Conservation (phyloP, 1,284 basidiomycete genomes). For the Ceratobasidium theobromae region DNA sequence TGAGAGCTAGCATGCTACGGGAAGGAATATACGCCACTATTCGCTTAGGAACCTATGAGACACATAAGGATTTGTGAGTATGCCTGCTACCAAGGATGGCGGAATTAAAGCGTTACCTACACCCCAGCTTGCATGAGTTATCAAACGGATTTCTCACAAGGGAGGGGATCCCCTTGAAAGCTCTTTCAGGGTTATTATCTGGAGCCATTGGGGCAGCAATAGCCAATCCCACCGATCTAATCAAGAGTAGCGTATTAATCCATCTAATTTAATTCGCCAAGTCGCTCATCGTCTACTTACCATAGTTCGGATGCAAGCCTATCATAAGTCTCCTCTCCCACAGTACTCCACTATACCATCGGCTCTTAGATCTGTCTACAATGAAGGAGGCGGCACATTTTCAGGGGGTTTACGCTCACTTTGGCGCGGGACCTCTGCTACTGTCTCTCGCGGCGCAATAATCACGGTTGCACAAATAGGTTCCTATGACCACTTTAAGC, state of each 20-base stretch:
- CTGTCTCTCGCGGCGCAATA: slow-evolving; percentile 45
- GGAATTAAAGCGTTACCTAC: not conserved
- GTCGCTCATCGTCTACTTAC: not conserved
- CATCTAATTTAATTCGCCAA: not conserved
- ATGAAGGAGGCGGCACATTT: slow-evolving; percentile 42
- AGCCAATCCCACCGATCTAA: slow-evolving; percentile 48
- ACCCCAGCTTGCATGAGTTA: not conserved
- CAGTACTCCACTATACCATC: slow-evolving; percentile 45
- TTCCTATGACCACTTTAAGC: slow-evolving; percentile 48
- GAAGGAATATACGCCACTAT: slow-evolving; percentile 47
- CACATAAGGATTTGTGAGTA: slow-evolving; percentile 47
- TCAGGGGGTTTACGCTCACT: slow-evolving; percentile 43
- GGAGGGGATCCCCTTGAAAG: slow-evolving; percentile 46
- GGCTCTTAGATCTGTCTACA: slow-evolving; percentile 44
- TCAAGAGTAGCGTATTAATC: slow-evolving; percentile 43
- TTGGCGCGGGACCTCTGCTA: slow-evolving; percentile 46
- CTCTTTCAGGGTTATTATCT: slow-evolving; percentile 44
- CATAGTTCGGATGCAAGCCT: slow-evolving; percentile 48
- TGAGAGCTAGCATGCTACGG: slow-evolving; percentile 46
- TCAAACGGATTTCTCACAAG: slow-evolving; percentile 41
- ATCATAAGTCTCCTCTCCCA: slow-evolving; percentile 43
- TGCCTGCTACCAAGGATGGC: not conserved
- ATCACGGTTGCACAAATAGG: slow-evolving; percentile 47
- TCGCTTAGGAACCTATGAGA: slow-evolving; percentile 47
- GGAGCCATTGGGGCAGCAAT: slow-evolving; percentile 46